Evolutionary conservation across 169 alveolate genomes (phyloP).

Genomic region (Cryptosporidium baileyi): DNA sequence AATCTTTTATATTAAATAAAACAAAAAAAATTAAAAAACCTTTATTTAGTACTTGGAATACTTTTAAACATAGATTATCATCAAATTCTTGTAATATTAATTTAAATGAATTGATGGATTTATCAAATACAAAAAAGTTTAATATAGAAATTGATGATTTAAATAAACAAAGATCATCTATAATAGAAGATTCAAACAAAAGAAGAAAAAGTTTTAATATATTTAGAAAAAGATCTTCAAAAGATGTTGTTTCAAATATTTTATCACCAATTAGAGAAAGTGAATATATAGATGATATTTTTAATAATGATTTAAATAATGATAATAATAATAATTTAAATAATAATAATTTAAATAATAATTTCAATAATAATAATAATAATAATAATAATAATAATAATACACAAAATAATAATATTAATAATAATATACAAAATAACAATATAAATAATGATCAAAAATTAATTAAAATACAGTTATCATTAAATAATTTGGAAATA

Average conservation of each 20-base stretch:
- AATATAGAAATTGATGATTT: not conserved
- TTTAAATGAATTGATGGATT: too few relatives aligned
- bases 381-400: not conserved
- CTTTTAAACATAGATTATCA: slow-evolving; percentile 6
- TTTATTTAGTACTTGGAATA: slow-evolving; percentile 8
- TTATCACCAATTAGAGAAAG: not conserved
- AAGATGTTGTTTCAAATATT: not conserved
- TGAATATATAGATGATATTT: not conserved
- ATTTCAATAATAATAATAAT: not conserved
- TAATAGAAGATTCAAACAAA: not conserved
- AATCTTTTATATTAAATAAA: too few relatives aligned
- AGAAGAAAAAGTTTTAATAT: slow-evolving; percentile 33
- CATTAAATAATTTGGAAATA: slow-evolving; percentile 33
- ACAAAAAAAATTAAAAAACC: not conserved
- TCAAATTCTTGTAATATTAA: not conserved
- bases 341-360: not conserved
- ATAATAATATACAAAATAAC: not conserved
- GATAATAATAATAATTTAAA: not conserved
- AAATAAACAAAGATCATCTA: too few relatives aligned
- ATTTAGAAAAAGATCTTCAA: slow-evolving; percentile 16
- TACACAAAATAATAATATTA: not conserved
- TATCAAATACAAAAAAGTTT: not conserved
- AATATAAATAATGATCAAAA: not conserved
- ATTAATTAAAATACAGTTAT: not conserved
- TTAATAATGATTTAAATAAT: not conserved